These are phyloP conservation scores for Aspergillus fumigatus DNA, from an alignment of 2,329 filamentous ascomycete genomes.

Conservation along the genomic window DNA sequence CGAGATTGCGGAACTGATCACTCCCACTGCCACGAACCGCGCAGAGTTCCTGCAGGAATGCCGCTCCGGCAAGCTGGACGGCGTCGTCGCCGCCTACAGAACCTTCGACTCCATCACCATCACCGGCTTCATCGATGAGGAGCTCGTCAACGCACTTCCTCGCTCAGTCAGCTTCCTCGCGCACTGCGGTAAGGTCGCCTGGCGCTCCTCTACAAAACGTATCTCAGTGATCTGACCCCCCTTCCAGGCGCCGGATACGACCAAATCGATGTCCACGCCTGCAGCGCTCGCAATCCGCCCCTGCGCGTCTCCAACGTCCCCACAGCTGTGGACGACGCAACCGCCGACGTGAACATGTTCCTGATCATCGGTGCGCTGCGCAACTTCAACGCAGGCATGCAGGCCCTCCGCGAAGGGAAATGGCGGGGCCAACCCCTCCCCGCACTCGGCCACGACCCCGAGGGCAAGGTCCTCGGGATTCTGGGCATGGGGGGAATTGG, in stretches of 20 bases:
- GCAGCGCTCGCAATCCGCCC: slow-evolving; percentile 54
- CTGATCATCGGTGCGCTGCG: slow-evolving; percentile 75
- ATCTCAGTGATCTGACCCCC: not conserved
- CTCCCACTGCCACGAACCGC: slow-evolving; percentile 58
- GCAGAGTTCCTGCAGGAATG: slow-evolving; percentile 66
- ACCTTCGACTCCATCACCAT: slow-evolving; percentile 62
- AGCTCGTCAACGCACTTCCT: slow-evolving; percentile 55
- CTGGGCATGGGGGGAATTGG: slow-evolving; percentile 86
- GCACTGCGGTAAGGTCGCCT: slow-evolving; percentile 32
- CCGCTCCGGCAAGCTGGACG: slow-evolving; percentile 60
- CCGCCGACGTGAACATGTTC: slow-evolving; percentile 76
- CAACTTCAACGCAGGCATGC: slow-evolving; percentile 65
- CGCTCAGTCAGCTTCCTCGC: slow-evolving; percentile 35
- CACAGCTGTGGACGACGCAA: slow-evolving; percentile 75
- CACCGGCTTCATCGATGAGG: slow-evolving; percentile 67
- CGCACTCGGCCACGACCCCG: slow-evolving; percentile 68
- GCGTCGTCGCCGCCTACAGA: slow-evolving; percentile 62
- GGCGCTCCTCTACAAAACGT: not conserved
- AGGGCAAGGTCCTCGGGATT: slow-evolving; percentile 74
- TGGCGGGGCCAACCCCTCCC: slow-evolving; percentile 59
- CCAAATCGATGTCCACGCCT: slow-evolving; percentile 69
- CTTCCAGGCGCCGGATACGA: slow-evolving; percentile 78
- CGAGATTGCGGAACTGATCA: slow-evolving; percentile 61
- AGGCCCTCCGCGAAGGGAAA: slow-evolving; percentile 58
- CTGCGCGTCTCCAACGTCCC: slow-evolving; percentile 76